Evolutionary conservation across 768 basidiomycete genomes (phyloP).

Genomic region (Russula emetica): DNA sequence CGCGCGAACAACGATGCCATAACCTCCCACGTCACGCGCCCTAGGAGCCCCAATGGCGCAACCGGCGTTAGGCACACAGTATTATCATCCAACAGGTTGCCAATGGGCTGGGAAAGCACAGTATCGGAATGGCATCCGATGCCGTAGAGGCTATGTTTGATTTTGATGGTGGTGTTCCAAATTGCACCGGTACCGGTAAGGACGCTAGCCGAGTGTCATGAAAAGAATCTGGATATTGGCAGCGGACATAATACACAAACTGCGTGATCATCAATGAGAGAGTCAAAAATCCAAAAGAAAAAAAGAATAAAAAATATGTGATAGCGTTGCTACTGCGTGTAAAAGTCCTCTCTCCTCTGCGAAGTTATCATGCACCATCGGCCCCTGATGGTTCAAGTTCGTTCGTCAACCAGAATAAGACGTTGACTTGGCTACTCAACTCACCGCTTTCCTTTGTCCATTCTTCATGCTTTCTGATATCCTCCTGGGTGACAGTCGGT

Average conservation of each 20-base stretch:
- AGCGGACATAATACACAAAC: conserved; percentile 14
- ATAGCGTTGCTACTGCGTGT: conserved; percentile 12
- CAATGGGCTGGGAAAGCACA: not conserved
- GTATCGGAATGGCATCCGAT: not conserved
- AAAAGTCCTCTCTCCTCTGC: conserved; percentile 8
- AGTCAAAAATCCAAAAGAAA: conserved; percentile 3
- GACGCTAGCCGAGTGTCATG: conserved; percentile 3
- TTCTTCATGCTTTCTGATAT: conserved; percentile 77
- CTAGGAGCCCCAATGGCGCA: not conserved
- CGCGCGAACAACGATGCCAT: not conserved
- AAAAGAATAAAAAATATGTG: conserved; percentile 14
- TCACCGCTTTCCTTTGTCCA: conserved; percentile 83
- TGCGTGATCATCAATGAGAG: conserved; percentile 13
- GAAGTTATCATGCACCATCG: conserved; percentile 23
- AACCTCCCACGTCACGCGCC: not conserved
- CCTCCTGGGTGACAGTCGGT: conserved; percentile 84
- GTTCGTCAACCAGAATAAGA: conserved; percentile 7
- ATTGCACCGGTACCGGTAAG: not conserved
- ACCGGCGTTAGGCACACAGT: not conserved
- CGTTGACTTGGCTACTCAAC: conserved; percentile 28
- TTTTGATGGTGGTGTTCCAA: not conserved
- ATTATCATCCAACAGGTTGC: not conserved
- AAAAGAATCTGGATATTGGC: conserved; percentile 10
- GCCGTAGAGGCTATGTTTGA: not conserved
- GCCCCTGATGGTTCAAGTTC: conserved; percentile 10